phyloP scores from a whole-genome alignment of 257 asterid species.

The Coffea eugenioides region DNA sequence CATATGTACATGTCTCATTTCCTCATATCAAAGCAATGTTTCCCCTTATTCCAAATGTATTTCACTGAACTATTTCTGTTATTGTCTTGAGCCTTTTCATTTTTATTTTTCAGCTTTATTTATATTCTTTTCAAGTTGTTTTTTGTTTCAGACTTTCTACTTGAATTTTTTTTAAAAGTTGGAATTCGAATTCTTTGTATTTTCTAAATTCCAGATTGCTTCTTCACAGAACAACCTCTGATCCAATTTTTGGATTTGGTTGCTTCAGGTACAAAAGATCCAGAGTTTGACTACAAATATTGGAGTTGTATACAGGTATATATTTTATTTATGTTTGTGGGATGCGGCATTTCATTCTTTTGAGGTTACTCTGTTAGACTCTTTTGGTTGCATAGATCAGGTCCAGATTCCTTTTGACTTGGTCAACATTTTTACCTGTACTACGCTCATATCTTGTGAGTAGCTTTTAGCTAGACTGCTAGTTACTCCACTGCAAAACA shows the following conservation, averaged over 20 bases:
- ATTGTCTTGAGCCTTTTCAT: too few relatives aligned
- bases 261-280: conserved; percentile 87
- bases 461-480: not conserved
- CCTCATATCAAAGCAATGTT: too few relatives aligned
- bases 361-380: not conserved
- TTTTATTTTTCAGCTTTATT: too few relatives aligned
- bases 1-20: too few relatives aligned
- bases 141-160: not conserved
- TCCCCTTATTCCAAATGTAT: too few relatives aligned
- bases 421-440: not conserved
- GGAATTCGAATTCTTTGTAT: not conserved
- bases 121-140: too few relatives aligned
- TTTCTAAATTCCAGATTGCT: not conserved
- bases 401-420: not conserved
- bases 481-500: not conserved
- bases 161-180: not conserved
- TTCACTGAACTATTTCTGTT: too few relatives aligned
- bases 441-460: not conserved
- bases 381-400: too few relatives aligned
- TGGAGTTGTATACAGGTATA: conserved; percentile 97
- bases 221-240: not conserved
- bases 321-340: not conserved
- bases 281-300: conserved; percentile 91
- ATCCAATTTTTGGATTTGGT: conserved; percentile 8
- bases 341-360: not conserved